Evolutionary conservation across 148 eudicot species (phyloP).

Genomic region (Selenicereus undatus): DNA sequence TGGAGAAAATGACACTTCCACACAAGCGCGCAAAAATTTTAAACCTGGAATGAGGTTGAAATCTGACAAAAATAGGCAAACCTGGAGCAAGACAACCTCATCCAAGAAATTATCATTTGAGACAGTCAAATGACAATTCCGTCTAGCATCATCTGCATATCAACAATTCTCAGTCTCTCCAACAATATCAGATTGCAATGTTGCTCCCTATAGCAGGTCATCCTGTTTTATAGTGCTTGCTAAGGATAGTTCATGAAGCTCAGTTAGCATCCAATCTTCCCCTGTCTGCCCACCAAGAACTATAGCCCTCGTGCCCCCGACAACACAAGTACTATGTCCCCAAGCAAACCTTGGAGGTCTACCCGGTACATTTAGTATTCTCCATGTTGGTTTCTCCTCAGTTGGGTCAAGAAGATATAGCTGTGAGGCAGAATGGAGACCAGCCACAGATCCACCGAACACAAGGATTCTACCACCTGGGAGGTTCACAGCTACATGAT

Average conservation of each 20-base stretch:
- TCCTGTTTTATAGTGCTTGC: constrained; percentile 50
- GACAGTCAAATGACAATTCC: constrained; percentile 1
- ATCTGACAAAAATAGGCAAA: constrained; percentile 24
- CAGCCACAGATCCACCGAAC: constrained; percentile 96
- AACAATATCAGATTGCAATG: background rate
- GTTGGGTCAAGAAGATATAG: constrained; percentile 88
- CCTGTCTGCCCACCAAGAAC: constrained; percentile 97
- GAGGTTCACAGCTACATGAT: constrained; percentile 93
- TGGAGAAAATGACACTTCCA: constrained; percentile 20
- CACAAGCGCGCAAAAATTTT: constrained; percentile 37
- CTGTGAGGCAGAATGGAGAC: constrained; percentile 96
- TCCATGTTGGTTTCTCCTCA: constrained; percentile 97
- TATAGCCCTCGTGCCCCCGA: constrained; percentile 92
- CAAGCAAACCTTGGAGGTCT: constrained; percentile 93
- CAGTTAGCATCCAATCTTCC: constrained; percentile 96
- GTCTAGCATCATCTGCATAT: background rate
- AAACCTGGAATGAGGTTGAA: constrained; percentile 27
- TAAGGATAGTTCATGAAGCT: constrained; percentile 76
- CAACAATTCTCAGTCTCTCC: constrained; percentile 11
- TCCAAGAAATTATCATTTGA: constrained; percentile 19
- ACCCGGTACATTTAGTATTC: constrained; percentile 85
- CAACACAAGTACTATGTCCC: constrained; percentile 97
- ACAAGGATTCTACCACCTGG: constrained; percentile 93
- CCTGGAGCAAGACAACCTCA: constrained; percentile 17
- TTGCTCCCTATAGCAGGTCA: constrained; percentile 7